Conservation (phyloP, 2,329 filamentous ascomycete genomes). For the Fusarium scirpi region DNA sequence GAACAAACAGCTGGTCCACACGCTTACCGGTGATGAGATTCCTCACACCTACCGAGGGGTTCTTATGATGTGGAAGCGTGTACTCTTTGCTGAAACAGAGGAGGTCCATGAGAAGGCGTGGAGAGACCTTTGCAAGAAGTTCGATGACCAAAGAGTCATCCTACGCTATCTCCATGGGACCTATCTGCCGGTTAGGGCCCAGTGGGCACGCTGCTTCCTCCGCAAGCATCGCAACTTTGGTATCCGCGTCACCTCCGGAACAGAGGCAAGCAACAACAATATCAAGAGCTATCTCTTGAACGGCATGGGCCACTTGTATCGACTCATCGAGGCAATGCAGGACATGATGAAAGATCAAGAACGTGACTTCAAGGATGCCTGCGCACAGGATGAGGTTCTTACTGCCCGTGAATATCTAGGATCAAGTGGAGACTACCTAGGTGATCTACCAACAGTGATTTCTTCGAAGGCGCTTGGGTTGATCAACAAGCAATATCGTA, state of each 20-base stretch:
- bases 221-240: background rate
- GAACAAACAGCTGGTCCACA: background rate
- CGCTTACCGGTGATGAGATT: background rate
- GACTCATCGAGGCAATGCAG: background rate
- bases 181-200: background rate
- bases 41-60: background rate
- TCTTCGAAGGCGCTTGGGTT: background rate
- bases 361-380: background rate
- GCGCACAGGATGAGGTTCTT: background rate
- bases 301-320: background rate
- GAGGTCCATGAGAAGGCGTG: background rate
- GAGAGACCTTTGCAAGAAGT: background rate
- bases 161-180: background rate
- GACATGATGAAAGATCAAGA: background rate
- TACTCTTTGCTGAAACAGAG: background rate
- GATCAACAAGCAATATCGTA: background rate
- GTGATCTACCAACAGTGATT: background rate
- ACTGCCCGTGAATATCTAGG: background rate
- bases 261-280: background rate
- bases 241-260: background rate
- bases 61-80: background rate
- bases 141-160: background rate
- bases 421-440: background rate
- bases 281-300: background rate
- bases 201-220: background rate